Base-by-base conservation (phyloP, 108 stramenopile species). In the Skeletonema potamos region DNA sequence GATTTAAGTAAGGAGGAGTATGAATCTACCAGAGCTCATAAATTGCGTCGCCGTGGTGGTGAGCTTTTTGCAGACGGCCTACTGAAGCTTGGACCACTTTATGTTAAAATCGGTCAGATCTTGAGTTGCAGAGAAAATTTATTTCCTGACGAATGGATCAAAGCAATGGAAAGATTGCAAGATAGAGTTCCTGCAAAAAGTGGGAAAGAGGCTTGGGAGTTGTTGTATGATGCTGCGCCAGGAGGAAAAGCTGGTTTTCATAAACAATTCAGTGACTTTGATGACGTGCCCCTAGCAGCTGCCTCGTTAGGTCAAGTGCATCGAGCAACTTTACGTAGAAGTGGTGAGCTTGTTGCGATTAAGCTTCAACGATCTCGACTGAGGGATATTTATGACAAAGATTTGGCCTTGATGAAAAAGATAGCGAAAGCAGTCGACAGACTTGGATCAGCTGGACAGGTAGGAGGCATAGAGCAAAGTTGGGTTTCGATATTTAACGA, bases 261-360 rank as follows among this genome's bases (percentile, higher is more conserved):
- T 55, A 26, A 56, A 13, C 39, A 80, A 1, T 97, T 97, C 85
- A 68, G 61, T 54, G 85, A 94, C 56, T 91, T 96, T 72, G 86
- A 95, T 56, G 76, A 88, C 28, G 80, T 80, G 3, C 97, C 97
- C 3, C 39, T 98, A 34, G 96, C 97, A 1, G 97, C 97, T 13
- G 97, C 95, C 2, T 78, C 80, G 26, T 73, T 98, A 66, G 97
- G 95, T 6, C 95, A 96, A 67, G 97, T 98, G n/a, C 96, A 98
- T 69, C 77, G 68, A 28, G 97, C 90, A 15, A 76, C 58, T 28
- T 77, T 97, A 34, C 84, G 93, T 10, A 61, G 57, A 0, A 76
- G 74, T 36, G 82, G 81, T 32, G 85, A 83, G 26, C 63, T 28
- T 22, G 96, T 98, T 15, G 97, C 97, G 4, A 81, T 98, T 58